phyloP scores from a whole-genome alignment of 129 eudicot genomes.

The Logfia minima region DNA sequence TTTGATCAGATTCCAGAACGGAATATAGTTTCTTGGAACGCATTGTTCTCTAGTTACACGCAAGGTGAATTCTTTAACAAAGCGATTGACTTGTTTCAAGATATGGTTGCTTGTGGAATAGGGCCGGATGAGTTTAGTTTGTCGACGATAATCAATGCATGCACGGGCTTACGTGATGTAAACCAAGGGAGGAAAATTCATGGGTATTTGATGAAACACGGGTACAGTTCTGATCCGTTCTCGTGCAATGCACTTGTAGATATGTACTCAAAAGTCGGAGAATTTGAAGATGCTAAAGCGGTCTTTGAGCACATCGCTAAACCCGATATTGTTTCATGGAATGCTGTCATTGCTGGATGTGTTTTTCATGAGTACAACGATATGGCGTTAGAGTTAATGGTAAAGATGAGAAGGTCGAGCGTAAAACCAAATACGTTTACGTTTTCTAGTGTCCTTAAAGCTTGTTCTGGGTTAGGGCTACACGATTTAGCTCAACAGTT shows the following conservation, averaged over 20 bases:
- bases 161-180: constrained; percentile 58
- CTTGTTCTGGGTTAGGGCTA: constrained; percentile 65
- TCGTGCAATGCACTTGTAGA: constrained; percentile 83
- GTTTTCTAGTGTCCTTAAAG: constrained; percentile 82
- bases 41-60: constrained; percentile 57
- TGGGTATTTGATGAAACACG: constrained; percentile 73
- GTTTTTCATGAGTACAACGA: constrained; percentile 64
- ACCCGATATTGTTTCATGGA: constrained; percentile 89
- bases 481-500: constrained; percentile 66
- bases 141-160: constrained; percentile 74
- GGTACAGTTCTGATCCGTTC: constrained; percentile 62
- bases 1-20: constrained; percentile 65
- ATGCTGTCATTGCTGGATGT: constrained; percentile 82
- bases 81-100: constrained; percentile 64
- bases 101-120: constrained; percentile 60
- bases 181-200: constrained; percentile 63
- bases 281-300: constrained; percentile 46
- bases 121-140: constrained; percentile 78
- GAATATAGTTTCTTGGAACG: constrained; percentile 81
- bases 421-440: constrained; percentile 66
- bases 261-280: constrained; percentile 83
- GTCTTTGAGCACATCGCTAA: constrained; percentile 53
- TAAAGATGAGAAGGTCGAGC: constrained; percentile 59
- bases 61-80: constrained; percentile 47
- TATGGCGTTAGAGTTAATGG: constrained; percentile 50